A percentile compares a stretch with the other conserved stretches of the same genome.
Evolutionary conservation across 2,329 filamentous ascomycete species (phyloP).

Genomic region (Colletotrichum truncatum): DNA sequence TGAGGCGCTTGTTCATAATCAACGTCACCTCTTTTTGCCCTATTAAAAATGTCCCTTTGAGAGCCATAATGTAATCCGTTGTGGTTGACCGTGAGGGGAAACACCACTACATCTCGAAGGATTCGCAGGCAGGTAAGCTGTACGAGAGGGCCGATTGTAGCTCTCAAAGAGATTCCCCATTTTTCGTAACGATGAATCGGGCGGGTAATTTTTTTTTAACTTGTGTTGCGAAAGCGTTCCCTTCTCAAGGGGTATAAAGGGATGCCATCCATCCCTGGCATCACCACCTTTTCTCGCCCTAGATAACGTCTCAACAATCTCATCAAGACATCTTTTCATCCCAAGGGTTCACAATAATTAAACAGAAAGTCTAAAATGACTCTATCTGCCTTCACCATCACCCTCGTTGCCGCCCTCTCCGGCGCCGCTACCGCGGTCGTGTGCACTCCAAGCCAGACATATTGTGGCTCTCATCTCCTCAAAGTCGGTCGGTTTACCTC

Average conservation of each 20-base stretch:
- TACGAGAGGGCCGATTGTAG: too few relatives aligned
- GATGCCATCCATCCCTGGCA: neutral
- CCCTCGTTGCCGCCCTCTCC: neutral
- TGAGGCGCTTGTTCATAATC: too few relatives aligned
- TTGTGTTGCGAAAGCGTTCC: too few relatives aligned
- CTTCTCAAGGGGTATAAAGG: fast-evolving
- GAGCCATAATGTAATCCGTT: too few relatives aligned
- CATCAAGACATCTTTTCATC: neutral
- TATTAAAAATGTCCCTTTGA: too few relatives aligned
- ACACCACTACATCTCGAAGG: too few relatives aligned
- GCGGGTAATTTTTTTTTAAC: too few relatives aligned
- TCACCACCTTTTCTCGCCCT: neutral
- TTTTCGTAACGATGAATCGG: too few relatives aligned
- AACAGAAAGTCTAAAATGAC: neutral
- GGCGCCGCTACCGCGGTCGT: neutral
- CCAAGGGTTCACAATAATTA: neutral
- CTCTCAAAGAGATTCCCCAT: too few relatives aligned
- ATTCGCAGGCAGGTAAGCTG: too few relatives aligned
- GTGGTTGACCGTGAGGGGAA: too few relatives aligned
- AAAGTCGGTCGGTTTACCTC: neutral
- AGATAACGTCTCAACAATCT: neutral
- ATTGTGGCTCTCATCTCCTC: constrained; percentile 23
- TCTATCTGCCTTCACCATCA: neutral
- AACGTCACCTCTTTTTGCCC: too few relatives aligned
- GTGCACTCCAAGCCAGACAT: constrained; percentile 14